Evolutionary conservation across 805 yeast species (phyloP), one percentile per base, ranked within the genome.

Genomic region (Ogataea ramenticola): DNA sequence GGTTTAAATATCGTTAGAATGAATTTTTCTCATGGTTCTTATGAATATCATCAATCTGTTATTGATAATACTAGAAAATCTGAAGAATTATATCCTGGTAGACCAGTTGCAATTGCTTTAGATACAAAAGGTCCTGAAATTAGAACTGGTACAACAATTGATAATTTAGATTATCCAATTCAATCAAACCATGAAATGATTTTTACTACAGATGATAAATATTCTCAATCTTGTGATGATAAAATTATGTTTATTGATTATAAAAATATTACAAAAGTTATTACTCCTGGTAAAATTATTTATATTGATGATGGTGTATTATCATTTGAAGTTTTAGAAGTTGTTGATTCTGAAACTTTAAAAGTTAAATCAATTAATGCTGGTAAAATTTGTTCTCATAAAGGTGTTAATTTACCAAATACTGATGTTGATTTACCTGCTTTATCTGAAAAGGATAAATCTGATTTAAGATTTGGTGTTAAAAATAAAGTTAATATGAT

Each of bases 41-140:
- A 93, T 74, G 97, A 90, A 61, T 93, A 93, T 81, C 99, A 93
- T 72, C 96, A 90, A 73, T 73, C 87, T 50, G 99, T 93, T 60
- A 74, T 93, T 67, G 97, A 91, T 79, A 91, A 93, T 65, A 88
- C 97, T 58, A 85, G 95, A 72, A 82, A 88, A 70, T 89, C 97
- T 52, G 96, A 86, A 71, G 82, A 81, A 68, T 67, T 84, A 45
- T 89, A 83, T 70, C 80, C 86, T 54, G 97, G 98, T 63, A 87
- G 98, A 74, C 99, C 98, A 44, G 77, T 93, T 61, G 98, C 96
- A 50, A 90, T 93, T 70, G 99, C 99, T 53, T 81, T 93, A 60
- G 99, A 93, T 70, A 93, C 98, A 68, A 93, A 93, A 80, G 99
- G 99, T 58, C 99, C 99, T 52, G 99, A 93, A 75, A 93, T 93